Evolutionary conservation across 805 yeast species (phyloP), one percentile per base, ranked within the genome.

Genomic region (Ogataea nakhonphanomensis): DNA sequence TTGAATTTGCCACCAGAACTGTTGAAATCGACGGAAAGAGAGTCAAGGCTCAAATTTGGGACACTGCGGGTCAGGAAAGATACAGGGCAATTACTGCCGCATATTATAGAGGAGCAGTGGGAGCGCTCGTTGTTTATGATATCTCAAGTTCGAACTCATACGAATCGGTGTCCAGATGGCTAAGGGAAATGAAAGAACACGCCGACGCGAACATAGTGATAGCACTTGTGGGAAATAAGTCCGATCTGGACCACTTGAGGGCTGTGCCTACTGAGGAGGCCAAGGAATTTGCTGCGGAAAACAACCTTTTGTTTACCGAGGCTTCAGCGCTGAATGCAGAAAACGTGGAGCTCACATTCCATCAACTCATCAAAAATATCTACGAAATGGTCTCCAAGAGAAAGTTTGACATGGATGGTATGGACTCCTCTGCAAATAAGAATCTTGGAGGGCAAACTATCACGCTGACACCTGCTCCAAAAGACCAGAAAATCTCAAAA

Each of bases 191-290:
- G 71, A 77, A 83, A 71, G 88, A 84, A 69, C 82, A 93, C 69
- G 98, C 93, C 30, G 86, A 90, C 66, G 89, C 95, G 46, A 91
- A 91, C 66, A 91, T 93, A 48, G 96, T 91, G 46, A 89, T 91
- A 55, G 96, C 91, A 44, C 73, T 90, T 51, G 93, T 89, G 49
- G 96, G 96, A 55, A 90, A 89, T 68, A 90, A 90, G 65, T 78
- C 86, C 24, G 97, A 90, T 71, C 73, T 89, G 62, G 86, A 82
- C 52, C 97, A 91, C 65, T 71, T 89, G 59, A 79, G 99, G 58
- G 96, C 96, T 0, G 96, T 93, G 14, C 96, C 98, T 45, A 90
- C 97, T 24, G 98, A 93, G 44, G 99, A 93, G 67, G 99, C 98
- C 44, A 84, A 82, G 66, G 85, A 83, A 58, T 90, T 90, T 68